Conservation (phyloP, 768 basidiomycete genomes). For the Leccinum incarnatum region DNA sequence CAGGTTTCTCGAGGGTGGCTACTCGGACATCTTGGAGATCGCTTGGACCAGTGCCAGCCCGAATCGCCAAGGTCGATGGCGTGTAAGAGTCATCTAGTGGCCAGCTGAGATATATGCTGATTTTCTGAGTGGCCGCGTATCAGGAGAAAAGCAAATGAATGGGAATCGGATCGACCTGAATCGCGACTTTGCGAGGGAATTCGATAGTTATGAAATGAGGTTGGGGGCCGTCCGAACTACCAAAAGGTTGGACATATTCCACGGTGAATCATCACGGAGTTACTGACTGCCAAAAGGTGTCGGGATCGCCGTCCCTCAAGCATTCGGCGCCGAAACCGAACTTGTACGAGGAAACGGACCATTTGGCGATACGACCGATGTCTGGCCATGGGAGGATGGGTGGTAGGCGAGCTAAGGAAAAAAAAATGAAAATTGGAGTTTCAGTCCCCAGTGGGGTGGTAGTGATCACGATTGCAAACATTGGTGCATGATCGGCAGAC, state of each 20-base stretch:
- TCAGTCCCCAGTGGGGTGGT: slow-evolving; percentile 2
- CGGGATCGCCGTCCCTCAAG: slow-evolving; percentile 80
- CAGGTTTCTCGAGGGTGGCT: slow-evolving; percentile 84
- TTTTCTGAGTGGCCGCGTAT: slow-evolving; percentile 53
- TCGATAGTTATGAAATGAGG: slow-evolving; percentile 95
- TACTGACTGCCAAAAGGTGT: slow-evolving; percentile 97
- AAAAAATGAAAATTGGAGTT: background rate
- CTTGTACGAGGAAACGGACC: slow-evolving; percentile 96
- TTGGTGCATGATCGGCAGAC: slow-evolving; percentile 38
- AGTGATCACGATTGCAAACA: slow-evolving; percentile 24
- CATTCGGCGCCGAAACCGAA: slow-evolving; percentile 96
- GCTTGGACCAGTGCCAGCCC: slow-evolving; percentile 87
- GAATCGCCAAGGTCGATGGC: slow-evolving; percentile 84
- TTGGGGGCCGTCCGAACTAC: slow-evolving; percentile 90
- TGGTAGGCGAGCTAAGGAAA: slow-evolving; percentile 35
- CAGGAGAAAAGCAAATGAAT: background rate
- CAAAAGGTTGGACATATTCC: background rate
- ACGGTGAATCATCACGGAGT: background rate
- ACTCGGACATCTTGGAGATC: slow-evolving; percentile 91
- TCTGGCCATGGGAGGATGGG: slow-evolving; percentile 71
- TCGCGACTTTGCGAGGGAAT: slow-evolving; percentile 85
- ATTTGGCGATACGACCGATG: slow-evolving; percentile 85
- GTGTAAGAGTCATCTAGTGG: slow-evolving; percentile 95
- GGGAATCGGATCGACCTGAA: slow-evolving; percentile 57
- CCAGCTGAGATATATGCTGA: slow-evolving; percentile 80